Conservation (phyloP, 306 rosid genomes). For the Casuarina cunninghamiana region DNA sequence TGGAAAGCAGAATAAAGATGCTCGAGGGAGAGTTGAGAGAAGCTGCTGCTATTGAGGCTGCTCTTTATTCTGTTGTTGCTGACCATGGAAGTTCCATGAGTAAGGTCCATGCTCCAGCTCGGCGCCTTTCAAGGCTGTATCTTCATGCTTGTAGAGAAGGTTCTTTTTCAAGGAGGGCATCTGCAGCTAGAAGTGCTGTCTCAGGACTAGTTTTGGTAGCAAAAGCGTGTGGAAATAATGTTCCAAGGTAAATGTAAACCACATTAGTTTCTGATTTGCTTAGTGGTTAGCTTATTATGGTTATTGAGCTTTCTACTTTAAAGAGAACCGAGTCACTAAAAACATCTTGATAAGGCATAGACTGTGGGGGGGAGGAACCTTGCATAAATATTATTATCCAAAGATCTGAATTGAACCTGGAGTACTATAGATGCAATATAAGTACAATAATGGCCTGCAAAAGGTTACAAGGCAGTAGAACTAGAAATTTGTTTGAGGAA, state of each 20-base stretch:
- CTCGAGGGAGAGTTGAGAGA: constrained; percentile 97
- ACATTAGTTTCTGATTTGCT: constrained; percentile 14
- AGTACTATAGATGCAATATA: background rate
- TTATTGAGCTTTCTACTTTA: background rate
- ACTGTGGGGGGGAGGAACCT: constrained; percentile 9
- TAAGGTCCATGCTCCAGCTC: constrained; percentile 98
- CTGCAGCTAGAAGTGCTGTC: constrained; percentile 89
- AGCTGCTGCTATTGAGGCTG: constrained; percentile 88
- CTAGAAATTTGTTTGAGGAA: constrained; percentile 10
- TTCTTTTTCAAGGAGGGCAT: constrained; percentile 56
- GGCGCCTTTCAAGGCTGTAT: constrained; percentile 90
- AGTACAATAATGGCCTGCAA: background rate
- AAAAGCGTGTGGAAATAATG: constrained; percentile 99
- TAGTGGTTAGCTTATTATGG: constrained; percentile 1
- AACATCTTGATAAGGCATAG: background rate
- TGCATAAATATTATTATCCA: constrained; percentile 6
- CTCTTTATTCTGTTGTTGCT: constrained; percentile 89
- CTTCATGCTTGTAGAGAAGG: constrained; percentile 83
- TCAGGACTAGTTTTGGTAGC: constrained; percentile 91
- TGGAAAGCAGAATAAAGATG: constrained; percentile 74
- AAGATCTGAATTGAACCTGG: constrained; percentile 10
- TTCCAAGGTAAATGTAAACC: constrained; percentile 66
- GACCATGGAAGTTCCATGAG: constrained; percentile 97
- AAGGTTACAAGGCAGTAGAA: constrained; percentile 13
- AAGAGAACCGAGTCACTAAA: constrained; percentile 4